Base-by-base conservation (phyloP, 208 protist genomes). In the Wallacemonas rigidus region DNA sequence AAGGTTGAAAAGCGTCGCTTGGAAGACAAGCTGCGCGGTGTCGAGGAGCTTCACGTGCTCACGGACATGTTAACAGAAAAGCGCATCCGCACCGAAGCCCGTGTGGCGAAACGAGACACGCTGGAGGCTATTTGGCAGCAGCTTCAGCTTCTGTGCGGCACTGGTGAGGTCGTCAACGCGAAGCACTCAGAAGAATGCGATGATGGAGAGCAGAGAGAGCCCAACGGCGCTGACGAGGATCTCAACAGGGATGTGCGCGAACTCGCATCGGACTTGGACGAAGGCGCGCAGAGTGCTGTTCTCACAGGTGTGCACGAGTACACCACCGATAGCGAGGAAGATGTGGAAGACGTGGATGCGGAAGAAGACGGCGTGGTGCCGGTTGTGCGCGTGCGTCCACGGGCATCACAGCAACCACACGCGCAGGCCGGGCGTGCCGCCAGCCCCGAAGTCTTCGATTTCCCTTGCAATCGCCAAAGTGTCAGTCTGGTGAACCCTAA, bases 21-120 rank as follows among this genome's bases (percentile, higher is more conserved):
- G 53, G 69, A 77, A 35, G 75, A 88, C 65, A 73, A 80, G 7
- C 62, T 87, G 65, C 76, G 82, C 61, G 71, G 63, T 38, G 43
- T 75, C 6, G 88, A 90, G 53, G 82, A 90, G 69, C 75, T 93
- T n/a, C 75, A 80, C 41, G 75, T 89, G 53, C 67, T 93, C 55
- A 70, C 71, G 3, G 75, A 81, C 38, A 93, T 93, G 88, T 69
- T 85, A 44, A 41, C 71, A 12, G 85, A 93, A 56, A 83, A 81
- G 69, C 77, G 80, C 67, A 82, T 82, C 47, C 80, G 74, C 41
- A 74, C 90, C 6, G 44, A 58, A 7, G 64, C 76, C 15, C 61
- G 78, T 45, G 75, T 81, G 61, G 51, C 17, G n/a, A 75, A 76
- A 3, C 83, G 81, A 2, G 58, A 80, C 1, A 60, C 71, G n/a